Conservation (phyloP, 768 basidiomycete genomes). For the Rhodotorula kratochvilovae region DNA sequence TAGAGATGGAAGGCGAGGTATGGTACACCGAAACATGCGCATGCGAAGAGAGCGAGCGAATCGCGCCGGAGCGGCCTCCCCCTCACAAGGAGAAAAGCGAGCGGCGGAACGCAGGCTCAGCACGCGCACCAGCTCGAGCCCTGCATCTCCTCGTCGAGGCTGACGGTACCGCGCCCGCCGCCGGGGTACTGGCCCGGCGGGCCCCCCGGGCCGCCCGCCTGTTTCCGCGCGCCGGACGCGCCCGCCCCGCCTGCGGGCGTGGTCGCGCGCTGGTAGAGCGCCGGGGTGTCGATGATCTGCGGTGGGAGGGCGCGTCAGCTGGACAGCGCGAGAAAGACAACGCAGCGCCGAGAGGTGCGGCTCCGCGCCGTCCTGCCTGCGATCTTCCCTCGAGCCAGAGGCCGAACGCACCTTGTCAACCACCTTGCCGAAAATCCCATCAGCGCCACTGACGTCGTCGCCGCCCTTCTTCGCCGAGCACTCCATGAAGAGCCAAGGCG, state of each 20-base stretch:
- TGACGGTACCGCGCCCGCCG: slow-evolving; percentile 7
- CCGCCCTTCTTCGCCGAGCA: slow-evolving; percentile 86
- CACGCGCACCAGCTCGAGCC: slow-evolving; percentile 34
- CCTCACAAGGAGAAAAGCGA: background rate
- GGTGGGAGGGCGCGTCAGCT: no score
- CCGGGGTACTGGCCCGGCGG: slow-evolving; percentile 27
- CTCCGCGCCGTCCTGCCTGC: no score
- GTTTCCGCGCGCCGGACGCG: background rate
- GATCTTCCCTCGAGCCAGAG: no score
- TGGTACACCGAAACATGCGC: no score
- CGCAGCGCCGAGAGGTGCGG: no score
- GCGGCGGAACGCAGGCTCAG: background rate
- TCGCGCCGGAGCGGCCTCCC: no score
- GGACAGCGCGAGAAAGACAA: no score
- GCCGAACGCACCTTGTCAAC: slow-evolving; percentile 74
- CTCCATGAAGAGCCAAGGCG: slow-evolving; percentile 82
- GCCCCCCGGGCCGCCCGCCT: background rate
- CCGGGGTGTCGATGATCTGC: slow-evolving; percentile 38
- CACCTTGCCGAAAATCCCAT: slow-evolving; percentile 68
- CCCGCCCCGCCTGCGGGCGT: background rate
- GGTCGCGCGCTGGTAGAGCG: slow-evolving; percentile 27
- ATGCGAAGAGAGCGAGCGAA: no score
- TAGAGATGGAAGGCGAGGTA: no score
- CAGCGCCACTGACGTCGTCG: slow-evolving; percentile 55
- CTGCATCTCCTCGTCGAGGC: slow-evolving; percentile 31